Evolutionary conservation across 371 early-diverging fungal genomes (phyloP).

Genomic region (Phascolomyces articulosus): DNA sequence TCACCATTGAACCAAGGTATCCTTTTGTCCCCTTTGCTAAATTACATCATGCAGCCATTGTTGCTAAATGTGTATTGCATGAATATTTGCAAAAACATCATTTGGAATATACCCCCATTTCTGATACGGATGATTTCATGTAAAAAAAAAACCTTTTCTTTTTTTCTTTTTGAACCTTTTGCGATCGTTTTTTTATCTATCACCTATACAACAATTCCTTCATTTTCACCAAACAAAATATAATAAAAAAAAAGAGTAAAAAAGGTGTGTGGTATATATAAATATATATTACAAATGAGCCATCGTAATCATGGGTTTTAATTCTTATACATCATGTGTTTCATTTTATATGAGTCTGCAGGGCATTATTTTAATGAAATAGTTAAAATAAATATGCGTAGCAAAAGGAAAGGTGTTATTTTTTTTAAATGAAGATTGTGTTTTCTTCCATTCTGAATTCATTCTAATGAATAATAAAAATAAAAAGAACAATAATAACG

Average conservation of each 20-base stretch:
- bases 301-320: background rate
- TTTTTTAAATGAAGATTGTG: too few relatives aligned
- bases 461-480: background rate
- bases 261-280: too few relatives aligned
- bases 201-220: background rate
- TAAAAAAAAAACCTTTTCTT: constrained; percentile 4
- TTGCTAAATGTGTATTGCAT: constrained; percentile 32
- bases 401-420: too few relatives aligned
- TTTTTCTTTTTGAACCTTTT: background rate
- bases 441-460: background rate
- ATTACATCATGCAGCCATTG: constrained; percentile 47
- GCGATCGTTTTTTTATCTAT: background rate
- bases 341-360: background rate
- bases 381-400: background rate
- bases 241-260: background rate
- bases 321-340: background rate
- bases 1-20: constrained; percentile 30
- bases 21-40: constrained; percentile 34
- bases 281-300: too few relatives aligned
- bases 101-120: constrained; percentile 26
- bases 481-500: background rate
- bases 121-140: constrained; percentile 33
- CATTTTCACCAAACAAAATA: background rate
- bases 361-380: background rate
- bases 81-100: constrained; percentile 28